Evolutionary conservation across 148 eudicot genomes (phyloP), one percentile per base, ranked within the genome.

Genomic region (Diospyros lotus): DNA sequence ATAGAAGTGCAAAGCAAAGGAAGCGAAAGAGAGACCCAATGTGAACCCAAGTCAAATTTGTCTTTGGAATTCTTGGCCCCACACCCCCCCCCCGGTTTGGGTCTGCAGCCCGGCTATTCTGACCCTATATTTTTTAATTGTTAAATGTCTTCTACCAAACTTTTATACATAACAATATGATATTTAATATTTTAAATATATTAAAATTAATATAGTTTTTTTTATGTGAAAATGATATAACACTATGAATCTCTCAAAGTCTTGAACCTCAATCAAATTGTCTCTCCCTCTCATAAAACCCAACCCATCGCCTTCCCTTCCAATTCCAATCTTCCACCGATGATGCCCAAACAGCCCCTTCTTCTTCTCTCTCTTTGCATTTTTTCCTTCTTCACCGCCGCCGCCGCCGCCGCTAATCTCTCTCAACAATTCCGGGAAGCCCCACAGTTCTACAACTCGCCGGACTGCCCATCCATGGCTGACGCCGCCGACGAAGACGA

Each of bases 401-500:
- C 69, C 17, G 5, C 64, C 8, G 7, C 75, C 9, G 41, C 50
- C 13, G 64, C 51, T 44, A 55, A 66, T 4, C 42, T 71, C 73
- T 55, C 73, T 4, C 84, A 73, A 63, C 84, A 46, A 10, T 91
- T 89, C 70, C 68, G 77, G 68, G 93, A 91, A 64, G 97, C 97
- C 1, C 97, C 97, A 0, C 77, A 91, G 14, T 91, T 85, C 81
- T 88, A 89, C 79, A 91, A 91, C 77, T 83, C 94, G 9, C 89
- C 81, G 0, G 66, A 77, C 5, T 91, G 94, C 73, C 89, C 90
- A 0, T 66, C 79, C 0, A 55, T 78, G 5, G 52, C 58, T 3
- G 39, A 52, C 5, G 11, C 1, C 4, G 50, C 18, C 28, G 6
- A 4, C 0, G 10, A 6, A 9, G 58, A 70, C 2, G 28, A 66